phyloP scores from a whole-genome alignment of 2,329 filamentous ascomycete species.

The Ciborinia camelliae region DNA sequence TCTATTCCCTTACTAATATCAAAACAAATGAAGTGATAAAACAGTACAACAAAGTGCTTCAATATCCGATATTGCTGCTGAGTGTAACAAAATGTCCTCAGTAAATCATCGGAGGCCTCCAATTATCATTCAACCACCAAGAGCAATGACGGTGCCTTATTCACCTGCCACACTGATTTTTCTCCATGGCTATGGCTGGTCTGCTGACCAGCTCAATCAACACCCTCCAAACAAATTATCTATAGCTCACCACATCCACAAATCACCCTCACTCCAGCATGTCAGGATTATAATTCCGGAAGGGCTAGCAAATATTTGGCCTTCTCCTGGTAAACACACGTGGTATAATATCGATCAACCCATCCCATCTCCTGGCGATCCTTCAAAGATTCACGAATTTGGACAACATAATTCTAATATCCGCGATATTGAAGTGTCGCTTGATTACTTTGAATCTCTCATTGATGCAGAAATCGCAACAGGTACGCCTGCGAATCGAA shows the following conservation, averaged over 20 bases:
- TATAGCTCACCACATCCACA: slow-evolving; percentile 22
- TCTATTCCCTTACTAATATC: not conserved
- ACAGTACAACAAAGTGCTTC: not conserved
- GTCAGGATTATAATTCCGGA: slow-evolving; percentile 22
- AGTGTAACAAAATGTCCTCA: slow-evolving; percentile 5
- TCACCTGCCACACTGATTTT: slow-evolving; percentile 22
- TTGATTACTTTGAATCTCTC: slow-evolving; percentile 21
- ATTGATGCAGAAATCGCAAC: slow-evolving; percentile 19
- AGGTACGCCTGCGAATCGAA: slow-evolving; percentile 14
- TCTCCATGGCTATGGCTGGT: slow-evolving; percentile 22
- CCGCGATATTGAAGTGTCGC: slow-evolving; percentile 21
- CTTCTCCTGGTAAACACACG: slow-evolving; percentile 5
- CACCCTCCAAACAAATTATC: slow-evolving; percentile 16
- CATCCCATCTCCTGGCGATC: slow-evolving; percentile 15
- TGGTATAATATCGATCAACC: slow-evolving; percentile 23
- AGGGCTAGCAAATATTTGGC: slow-evolving; percentile 18
- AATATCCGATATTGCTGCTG: not conserved
- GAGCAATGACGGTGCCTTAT: not conserved
- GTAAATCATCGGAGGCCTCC: slow-evolving; percentile 2
- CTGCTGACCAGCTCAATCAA: slow-evolving; percentile 17
- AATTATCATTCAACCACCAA: slow-evolving; percentile 19
- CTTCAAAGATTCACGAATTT: slow-evolving; percentile 9
- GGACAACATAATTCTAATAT: slow-evolving; percentile 12
- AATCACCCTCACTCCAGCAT: slow-evolving; percentile 21
- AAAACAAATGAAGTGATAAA: not conserved